A percentile compares a stretch with the other conserved stretches of the same genome.
Evolutionary conservation across 2,329 filamentous ascomycete species (phyloP).

Genomic region (Colletotrichum lentis): DNA sequence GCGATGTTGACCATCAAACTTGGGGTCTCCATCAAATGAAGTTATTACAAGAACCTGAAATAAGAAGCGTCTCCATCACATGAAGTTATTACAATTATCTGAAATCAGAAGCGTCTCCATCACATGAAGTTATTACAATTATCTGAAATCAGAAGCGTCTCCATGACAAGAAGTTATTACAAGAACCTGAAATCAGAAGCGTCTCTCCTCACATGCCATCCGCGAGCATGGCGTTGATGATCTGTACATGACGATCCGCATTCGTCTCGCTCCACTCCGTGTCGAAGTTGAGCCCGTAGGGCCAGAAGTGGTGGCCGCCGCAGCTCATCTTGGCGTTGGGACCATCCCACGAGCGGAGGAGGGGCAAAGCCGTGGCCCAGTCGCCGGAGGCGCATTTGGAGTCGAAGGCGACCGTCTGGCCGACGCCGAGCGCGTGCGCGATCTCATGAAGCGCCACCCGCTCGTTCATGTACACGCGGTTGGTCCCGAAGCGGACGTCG

Average conservation of each 20-base stretch:
- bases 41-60: neutral
- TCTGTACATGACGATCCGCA: conserved; percentile 52
- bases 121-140: conserved; percentile 10
- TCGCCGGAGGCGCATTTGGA: conserved; percentile 49
- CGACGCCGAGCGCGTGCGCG: conserved; percentile 57
- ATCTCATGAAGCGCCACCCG: conserved; percentile 60
- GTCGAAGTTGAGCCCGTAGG: conserved; percentile 55
- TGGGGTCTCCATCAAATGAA: neutral
- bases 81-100: no score
- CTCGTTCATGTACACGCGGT: conserved; percentile 58
- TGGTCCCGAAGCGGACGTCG: conserved; percentile 56
- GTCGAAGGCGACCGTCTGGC: conserved; percentile 53
- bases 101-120: neutral
- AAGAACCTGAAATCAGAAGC: neutral
- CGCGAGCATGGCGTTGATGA: conserved; percentile 56
- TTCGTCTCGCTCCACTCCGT: conserved; percentile 56
- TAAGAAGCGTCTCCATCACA: neutral
- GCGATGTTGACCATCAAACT: neutral
- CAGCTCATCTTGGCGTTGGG: conserved; percentile 49
- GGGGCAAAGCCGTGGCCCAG: conserved; percentile 52
- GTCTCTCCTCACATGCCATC: conserved; percentile 45
- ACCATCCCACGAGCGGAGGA: conserved; percentile 55
- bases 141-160: neutral
- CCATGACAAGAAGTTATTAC: neutral
- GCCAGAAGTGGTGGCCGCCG: conserved; percentile 53